A percentile compares a stretch with the other conserved stretches of the same genome.
Conservation (phyloP, 2,329 filamentous ascomycete genomes). For the Talaromyces sp. region DNA sequence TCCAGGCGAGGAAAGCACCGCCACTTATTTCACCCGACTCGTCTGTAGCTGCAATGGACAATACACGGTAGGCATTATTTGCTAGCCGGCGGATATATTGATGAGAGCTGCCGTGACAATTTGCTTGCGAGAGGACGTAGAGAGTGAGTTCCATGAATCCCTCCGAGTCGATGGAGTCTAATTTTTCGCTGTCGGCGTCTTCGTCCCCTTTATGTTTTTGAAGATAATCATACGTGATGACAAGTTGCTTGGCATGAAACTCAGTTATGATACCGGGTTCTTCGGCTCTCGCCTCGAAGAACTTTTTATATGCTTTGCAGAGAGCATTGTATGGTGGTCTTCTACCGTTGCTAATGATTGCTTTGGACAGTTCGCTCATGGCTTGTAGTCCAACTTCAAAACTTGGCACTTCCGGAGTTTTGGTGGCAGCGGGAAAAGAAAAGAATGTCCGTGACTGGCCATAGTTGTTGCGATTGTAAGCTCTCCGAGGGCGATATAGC, state of each 20-base stretch:
- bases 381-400: constrained; percentile 58
- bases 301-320: constrained; percentile 59
- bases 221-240: constrained; percentile 61
- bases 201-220: constrained; percentile 31
- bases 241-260: constrained; percentile 61
- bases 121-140: constrained; percentile 36
- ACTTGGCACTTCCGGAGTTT: constrained; percentile 58
- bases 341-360: constrained; percentile 60
- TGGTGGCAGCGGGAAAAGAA: constrained; percentile 43
- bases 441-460: constrained; percentile 32
- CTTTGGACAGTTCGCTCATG: constrained; percentile 65
- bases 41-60: constrained; percentile 38
- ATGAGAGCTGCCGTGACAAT: constrained; percentile 35
- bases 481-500: constrained; percentile 27
- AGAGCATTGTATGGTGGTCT: constrained; percentile 63
- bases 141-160: constrained; percentile 41
- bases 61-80: constrained; percentile 30
- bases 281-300: constrained; percentile 57
- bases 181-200: constrained; percentile 31
- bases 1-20: constrained; percentile 44
- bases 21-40: constrained; percentile 32
- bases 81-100: constrained; percentile 40
- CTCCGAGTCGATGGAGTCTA: constrained; percentile 36
- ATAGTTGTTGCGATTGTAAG: constrained; percentile 35
- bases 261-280: constrained; percentile 55